Conservation (phyloP, 768 basidiomycete species). For the Pisolithus microcarpus region DNA sequence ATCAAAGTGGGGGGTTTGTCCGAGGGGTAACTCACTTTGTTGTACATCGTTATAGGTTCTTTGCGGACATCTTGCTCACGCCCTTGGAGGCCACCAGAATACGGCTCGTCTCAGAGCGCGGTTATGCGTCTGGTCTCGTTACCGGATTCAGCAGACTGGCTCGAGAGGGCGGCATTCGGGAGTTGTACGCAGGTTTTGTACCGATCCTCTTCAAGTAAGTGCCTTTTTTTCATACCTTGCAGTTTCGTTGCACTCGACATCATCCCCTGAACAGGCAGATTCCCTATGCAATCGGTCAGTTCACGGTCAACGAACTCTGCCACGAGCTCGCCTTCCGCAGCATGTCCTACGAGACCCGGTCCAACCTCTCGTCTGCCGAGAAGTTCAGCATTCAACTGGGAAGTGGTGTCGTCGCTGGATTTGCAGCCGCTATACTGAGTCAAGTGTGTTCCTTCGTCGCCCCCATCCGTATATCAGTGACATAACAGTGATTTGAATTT, state of each 20-base stretch:
- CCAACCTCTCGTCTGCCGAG: slow-evolving; percentile 37
- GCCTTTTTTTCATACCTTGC: background rate
- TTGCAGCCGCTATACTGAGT: slow-evolving; percentile 74
- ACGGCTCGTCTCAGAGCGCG: slow-evolving; percentile 58
- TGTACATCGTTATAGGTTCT: slow-evolving; percentile 42
- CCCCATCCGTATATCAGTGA: background rate
- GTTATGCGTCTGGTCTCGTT: slow-evolving; percentile 74
- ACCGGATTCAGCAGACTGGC: slow-evolving; percentile 74
- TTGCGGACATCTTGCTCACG: slow-evolving; percentile 81
- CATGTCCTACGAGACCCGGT: slow-evolving; percentile 63
- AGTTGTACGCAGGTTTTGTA: slow-evolving; percentile 82
- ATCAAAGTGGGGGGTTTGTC: too few relatives aligned
- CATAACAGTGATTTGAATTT: background rate
- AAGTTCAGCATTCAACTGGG: slow-evolving; percentile 60
- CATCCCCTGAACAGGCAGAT: slow-evolving; percentile 52
- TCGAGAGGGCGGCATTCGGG: slow-evolving; percentile 67
- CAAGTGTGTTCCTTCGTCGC: slow-evolving; percentile 40
- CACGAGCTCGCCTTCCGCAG: slow-evolving; percentile 65
- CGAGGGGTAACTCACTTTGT: too few relatives aligned
- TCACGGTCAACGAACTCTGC: slow-evolving; percentile 81
- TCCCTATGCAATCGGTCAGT: slow-evolving; percentile 81
- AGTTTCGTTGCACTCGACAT: background rate
- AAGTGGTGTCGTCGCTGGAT: slow-evolving; percentile 67
- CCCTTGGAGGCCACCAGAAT: slow-evolving; percentile 71
- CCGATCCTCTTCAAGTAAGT: slow-evolving; percentile 74